Percentiles rank a stretch among this genome's conserved stretches.
Conservation (phyloP, 805 yeast genomes). For the Candida boidinii region DNA sequence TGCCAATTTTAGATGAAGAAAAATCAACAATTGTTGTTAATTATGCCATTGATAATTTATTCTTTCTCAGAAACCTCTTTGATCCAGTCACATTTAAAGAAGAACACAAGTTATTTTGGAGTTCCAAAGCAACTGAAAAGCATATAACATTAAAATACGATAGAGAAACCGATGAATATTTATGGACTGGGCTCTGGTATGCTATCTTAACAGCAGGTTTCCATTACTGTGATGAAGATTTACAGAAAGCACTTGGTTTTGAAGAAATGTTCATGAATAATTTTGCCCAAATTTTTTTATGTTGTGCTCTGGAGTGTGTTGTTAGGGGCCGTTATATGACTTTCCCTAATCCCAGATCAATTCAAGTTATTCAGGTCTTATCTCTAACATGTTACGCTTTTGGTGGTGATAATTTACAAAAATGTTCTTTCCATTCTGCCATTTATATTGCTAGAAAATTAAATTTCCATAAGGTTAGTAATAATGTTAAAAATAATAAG, state of each 20-base stretch:
- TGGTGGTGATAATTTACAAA: conserved; percentile 8
- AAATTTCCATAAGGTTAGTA: conserved; percentile 8
- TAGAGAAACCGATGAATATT: conserved; percentile 8
- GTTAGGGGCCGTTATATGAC: conserved; percentile 11
- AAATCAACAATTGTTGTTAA: conserved; percentile 1
- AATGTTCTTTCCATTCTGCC: conserved; percentile 5
- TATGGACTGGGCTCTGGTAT: conserved; percentile 13
- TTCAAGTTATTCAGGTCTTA: conserved; percentile 9
- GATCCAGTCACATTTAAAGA: conserved; percentile 55
- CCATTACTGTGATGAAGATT: conserved; percentile 3
- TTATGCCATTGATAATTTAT: conserved; percentile 5
- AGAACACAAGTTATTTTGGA: conserved; percentile 36
- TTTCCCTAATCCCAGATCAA: conserved; percentile 8
- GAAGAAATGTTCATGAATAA: neutral
- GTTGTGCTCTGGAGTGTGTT: conserved; percentile 11
- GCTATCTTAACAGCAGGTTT: conserved; percentile 9
- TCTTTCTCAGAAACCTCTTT: conserved; percentile 38
- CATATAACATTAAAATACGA: conserved; percentile 8
- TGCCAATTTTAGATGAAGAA: neutral
- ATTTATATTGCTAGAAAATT: conserved; percentile 9
- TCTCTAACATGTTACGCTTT: conserved; percentile 7
- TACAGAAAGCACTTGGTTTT: conserved; percentile 3
- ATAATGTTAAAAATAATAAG: neutral
- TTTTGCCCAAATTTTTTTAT: conserved; percentile 7
- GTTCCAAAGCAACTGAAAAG: neutral